A percentile compares a stretch with the other conserved stretches of the same genome.
Evolutionary conservation across 139 green algal genomes (phyloP).

Genomic region (Trebouxia sp.): DNA sequence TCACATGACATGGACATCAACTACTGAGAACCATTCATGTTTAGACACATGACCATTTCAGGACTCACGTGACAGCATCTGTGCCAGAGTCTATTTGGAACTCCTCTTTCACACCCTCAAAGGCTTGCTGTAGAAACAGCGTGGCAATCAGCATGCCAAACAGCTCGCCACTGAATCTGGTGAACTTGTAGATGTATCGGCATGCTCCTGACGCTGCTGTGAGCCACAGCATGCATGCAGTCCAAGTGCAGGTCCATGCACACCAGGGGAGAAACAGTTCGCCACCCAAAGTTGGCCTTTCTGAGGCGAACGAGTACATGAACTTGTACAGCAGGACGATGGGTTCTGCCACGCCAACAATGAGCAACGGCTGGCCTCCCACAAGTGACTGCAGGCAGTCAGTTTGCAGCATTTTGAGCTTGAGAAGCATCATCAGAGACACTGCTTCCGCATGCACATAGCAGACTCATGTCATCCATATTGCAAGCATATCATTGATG

Average conservation of each 20-base stretch:
- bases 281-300: conserved; percentile 1
- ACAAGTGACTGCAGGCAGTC: conserved; percentile 71
- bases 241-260: conserved; percentile 78
- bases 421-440: neutral
- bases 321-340: conserved; percentile 86
- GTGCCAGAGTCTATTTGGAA: conserved; percentile 37
- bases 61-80: conserved; percentile 21
- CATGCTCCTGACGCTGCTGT: conserved; percentile 47
- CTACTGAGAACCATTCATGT: too few species aligned
- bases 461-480: too few species aligned
- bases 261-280: conserved; percentile 71
- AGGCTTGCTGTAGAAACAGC: conserved; percentile 85
- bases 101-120: conserved; percentile 62
- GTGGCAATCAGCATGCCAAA: conserved; percentile 91
- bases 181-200: conserved; percentile 68
- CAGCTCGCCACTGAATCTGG: conserved; percentile 80
- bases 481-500: too few species aligned
- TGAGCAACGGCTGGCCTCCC: conserved; percentile 89
- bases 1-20: too few species aligned
- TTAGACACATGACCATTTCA: neutral
- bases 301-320: conserved; percentile 30
- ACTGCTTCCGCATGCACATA: neutral
- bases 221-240: conserved; percentile 61
- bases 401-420: neutral
- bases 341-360: conserved; percentile 91